phyloP scores from a whole-genome alignment of 768 basidiomycete genomes.

The Pleurotus eryngii region DNA sequence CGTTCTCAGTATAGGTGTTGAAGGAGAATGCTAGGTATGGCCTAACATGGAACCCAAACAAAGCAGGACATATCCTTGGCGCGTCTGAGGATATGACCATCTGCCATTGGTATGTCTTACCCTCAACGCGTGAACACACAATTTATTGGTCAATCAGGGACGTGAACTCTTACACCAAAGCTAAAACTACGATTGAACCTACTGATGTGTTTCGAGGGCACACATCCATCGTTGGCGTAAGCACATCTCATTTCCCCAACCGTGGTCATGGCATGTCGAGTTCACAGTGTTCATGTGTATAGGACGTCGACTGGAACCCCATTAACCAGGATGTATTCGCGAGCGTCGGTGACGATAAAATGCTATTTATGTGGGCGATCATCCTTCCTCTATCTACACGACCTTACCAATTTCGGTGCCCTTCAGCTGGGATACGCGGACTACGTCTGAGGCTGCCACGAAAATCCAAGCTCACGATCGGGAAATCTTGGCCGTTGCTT shows the following conservation, averaged over 20 bases:
- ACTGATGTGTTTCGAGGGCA: slow-evolving; percentile 83
- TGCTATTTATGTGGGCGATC: slow-evolving; percentile 80
- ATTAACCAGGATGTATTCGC: slow-evolving; percentile 81
- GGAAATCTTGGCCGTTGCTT: slow-evolving; percentile 89
- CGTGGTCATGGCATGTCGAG: background rate
- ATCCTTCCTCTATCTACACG: background rate
- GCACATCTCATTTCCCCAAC: slow-evolving; percentile 23
- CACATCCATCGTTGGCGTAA: slow-evolving; percentile 85
- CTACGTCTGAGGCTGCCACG: slow-evolving; percentile 60
- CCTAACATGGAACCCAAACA: slow-evolving; percentile 86
- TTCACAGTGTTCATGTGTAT: slow-evolving; percentile 8
- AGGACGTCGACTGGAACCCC: slow-evolving; percentile 98
- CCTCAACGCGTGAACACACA: background rate
- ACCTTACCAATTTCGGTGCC: slow-evolving; percentile 8
- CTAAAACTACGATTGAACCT: slow-evolving; percentile 79
- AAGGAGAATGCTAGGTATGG: slow-evolving; percentile 64
- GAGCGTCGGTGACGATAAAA: slow-evolving; percentile 94
- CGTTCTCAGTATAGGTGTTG: no score
- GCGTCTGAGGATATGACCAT: slow-evolving; percentile 96
- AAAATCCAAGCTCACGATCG: slow-evolving; percentile 84
- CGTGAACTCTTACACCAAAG: slow-evolving; percentile 81
- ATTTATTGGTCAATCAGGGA: slow-evolving; percentile 59
- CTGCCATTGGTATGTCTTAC: slow-evolving; percentile 74
- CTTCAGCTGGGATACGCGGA: slow-evolving; percentile 88
- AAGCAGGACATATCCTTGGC: slow-evolving; percentile 80